Evolutionary conservation across 2,329 filamentous ascomycete species (phyloP).

Genomic region (Seiridium cupressi): DNA sequence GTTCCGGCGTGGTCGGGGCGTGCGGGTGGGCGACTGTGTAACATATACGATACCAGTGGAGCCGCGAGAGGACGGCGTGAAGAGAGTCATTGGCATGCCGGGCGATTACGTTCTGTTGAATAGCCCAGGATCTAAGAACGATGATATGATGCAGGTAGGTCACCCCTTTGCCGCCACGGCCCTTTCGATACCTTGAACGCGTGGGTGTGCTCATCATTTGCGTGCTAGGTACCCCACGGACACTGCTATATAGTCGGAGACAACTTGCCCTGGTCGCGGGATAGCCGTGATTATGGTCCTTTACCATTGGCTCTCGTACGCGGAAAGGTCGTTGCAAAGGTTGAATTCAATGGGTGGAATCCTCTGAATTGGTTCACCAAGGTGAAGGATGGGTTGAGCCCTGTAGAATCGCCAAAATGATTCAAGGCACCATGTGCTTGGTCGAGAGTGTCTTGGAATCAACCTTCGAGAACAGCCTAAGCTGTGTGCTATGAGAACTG

Average conservation of each 20-base stretch:
- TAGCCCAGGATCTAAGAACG: slow-evolving; percentile 50
- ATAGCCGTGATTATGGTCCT: slow-evolving; percentile 85
- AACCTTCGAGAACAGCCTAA: too few relatives aligned
- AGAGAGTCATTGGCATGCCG: slow-evolving; percentile 75
- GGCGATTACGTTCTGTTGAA: slow-evolving; percentile 73
- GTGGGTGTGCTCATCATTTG: too few relatives aligned
- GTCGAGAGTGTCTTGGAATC: too few relatives aligned
- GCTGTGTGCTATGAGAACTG: background rate
- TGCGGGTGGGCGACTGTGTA: slow-evolving; percentile 80
- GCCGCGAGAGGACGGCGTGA: slow-evolving; percentile 61
- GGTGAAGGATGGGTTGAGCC: slow-evolving; percentile 44
- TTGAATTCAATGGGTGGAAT: slow-evolving; percentile 31
- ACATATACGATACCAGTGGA: slow-evolving; percentile 73
- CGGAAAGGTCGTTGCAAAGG: slow-evolving; percentile 73
- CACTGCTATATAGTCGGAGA: slow-evolving; percentile 93
- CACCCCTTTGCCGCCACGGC: background rate
- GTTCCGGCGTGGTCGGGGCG: slow-evolving; percentile 64
- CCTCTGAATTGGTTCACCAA: slow-evolving; percentile 50
- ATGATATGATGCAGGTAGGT: slow-evolving; percentile 64
- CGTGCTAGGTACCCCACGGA: slow-evolving; percentile 72
- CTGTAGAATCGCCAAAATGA: slow-evolving; percentile 7
- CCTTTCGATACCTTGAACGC: too few relatives aligned
- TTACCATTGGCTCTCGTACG: slow-evolving; percentile 80
- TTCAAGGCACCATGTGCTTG: background rate
- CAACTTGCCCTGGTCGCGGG: slow-evolving; percentile 78